phyloP scores from a whole-genome alignment of 352 stramenopile genomes.

The Phytophthora brassicae region DNA sequence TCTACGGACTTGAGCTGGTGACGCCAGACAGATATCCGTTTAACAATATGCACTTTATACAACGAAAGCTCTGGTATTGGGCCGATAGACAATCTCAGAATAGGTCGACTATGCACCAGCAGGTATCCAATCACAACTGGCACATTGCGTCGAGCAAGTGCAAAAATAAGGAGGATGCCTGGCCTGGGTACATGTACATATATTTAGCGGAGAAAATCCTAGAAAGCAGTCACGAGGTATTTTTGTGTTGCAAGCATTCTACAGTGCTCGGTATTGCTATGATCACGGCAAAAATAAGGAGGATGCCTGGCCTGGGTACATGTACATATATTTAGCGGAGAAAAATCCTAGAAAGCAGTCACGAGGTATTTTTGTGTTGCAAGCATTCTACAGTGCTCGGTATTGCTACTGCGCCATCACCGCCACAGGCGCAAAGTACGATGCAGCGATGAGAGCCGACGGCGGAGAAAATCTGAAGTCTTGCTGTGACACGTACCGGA shows the following conservation, averaged over 20 bases:
- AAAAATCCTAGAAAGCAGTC: too few relatives aligned
- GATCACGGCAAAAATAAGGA: conserved; percentile 27
- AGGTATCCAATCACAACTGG: conserved; percentile 18
- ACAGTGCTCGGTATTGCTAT: neutral
- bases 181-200: too few relatives aligned
- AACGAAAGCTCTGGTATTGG: neutral
- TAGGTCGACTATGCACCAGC: conserved; percentile 2
- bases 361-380: too few relatives aligned
- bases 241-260: too few relatives aligned
- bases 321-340: too few relatives aligned
- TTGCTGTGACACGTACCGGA: conserved; percentile 14
- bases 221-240: neutral
- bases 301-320: neutral
- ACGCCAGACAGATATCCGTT: neutral
- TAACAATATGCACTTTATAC: neutral
- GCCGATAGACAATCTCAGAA: conserved; percentile 8
- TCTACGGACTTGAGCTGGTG: too few relatives aligned
- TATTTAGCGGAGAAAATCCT: too few relatives aligned
- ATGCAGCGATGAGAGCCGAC: conserved; percentile 10
- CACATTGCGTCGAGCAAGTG: neutral
- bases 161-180: too few relatives aligned
- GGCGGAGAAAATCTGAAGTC: conserved; percentile 21
- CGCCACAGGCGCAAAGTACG: too few relatives aligned
- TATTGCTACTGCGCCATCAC: conserved; percentile 2
- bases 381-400: too few relatives aligned